Percentiles rank a stretch among this genome's conserved stretches.
Conservation (phyloP, 768 basidiomycete species). For the Tephrocybe sp. region DNA sequence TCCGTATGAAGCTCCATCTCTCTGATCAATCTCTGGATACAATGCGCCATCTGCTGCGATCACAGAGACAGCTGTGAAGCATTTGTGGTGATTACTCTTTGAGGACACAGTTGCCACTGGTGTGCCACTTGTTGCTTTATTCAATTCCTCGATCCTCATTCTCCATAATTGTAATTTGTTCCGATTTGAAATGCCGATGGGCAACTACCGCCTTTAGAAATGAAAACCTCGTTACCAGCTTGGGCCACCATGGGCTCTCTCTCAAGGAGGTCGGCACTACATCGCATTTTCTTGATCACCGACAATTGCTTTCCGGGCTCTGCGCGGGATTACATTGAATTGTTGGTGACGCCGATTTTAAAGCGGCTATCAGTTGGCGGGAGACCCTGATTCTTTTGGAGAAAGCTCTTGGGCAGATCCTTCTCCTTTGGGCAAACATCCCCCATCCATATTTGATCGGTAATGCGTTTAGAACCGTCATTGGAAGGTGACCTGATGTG, state of each 20-base stretch:
- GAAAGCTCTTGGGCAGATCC: conserved; percentile 9
- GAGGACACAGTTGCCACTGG: not conserved
- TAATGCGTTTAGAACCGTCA: conserved; percentile 4
- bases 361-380: conserved; percentile 18
- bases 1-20: not conserved
- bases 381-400: conserved; percentile 6
- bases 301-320: conserved; percentile 7
- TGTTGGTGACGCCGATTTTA: conserved; percentile 10
- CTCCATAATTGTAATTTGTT: conserved; percentile 1
- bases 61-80: not conserved
- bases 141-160: conserved; percentile 8
- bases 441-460: conserved; percentile 14
- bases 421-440: conserved; percentile 7
- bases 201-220: conserved; percentile 1
- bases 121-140: not conserved
- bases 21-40: not conserved
- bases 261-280: not conserved
- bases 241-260: not conserved
- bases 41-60: not conserved
- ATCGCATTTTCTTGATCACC: conserved; percentile 11
- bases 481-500: conserved; percentile 1
- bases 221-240: not conserved
- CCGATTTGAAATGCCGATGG: not conserved
- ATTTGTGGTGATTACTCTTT: conserved; percentile 5
- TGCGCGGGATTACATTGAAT: conserved; percentile 16